A percentile compares a stretch with the other conserved stretches of the same genome.
Evolutionary conservation across 2,329 filamentous ascomycete species (phyloP).

Genomic region (Stachybotrys echinatus): DNA sequence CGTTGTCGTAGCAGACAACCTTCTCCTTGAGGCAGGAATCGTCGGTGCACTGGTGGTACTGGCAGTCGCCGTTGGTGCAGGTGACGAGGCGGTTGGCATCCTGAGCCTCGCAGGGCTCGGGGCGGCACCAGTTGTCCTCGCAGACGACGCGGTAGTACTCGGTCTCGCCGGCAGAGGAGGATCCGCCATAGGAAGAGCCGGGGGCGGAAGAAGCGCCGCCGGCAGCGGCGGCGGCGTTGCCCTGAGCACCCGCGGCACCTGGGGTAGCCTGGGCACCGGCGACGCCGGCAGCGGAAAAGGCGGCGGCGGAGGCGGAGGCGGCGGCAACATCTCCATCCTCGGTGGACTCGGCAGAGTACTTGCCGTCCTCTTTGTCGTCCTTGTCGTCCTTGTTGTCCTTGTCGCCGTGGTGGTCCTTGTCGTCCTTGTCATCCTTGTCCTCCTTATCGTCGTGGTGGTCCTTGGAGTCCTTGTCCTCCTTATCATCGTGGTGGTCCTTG

Average conservation of each 20-base stretch:
- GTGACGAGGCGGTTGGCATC: conserved; percentile 20
- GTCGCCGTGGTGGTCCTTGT: conserved; percentile 4
- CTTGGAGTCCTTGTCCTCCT: conserved; percentile 1
- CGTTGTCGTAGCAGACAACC: conserved; percentile 24
- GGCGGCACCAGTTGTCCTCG: conserved; percentile 18
- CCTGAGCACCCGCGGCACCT: too few species aligned
- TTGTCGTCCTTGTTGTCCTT: conserved; percentile 4
- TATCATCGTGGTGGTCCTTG: background rate
- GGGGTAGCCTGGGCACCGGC: too few species aligned
- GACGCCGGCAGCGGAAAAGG: too few species aligned
- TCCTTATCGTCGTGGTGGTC: background rate
- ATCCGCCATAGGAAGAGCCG: too few species aligned
- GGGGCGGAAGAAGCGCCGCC: too few species aligned
- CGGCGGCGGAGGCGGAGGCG: too few species aligned
- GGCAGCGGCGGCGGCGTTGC: too few species aligned
- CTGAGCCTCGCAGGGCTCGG: conserved; percentile 16
- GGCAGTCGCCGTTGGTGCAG: conserved; percentile 21
- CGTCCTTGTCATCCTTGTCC: background rate
- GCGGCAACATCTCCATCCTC: conserved; percentile 3
- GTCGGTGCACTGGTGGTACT: conserved; percentile 15
- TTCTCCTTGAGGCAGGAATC: conserved; percentile 20
- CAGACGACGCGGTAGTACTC: conserved; percentile 25
- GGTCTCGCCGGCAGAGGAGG: conserved; percentile 19
- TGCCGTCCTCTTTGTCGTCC: conserved; percentile 5
- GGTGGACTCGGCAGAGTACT: background rate